These are phyloP conservation scores for Volvox carteri DNA, from an alignment of 163 green algal genomes.

Conservation along the genomic window DNA sequence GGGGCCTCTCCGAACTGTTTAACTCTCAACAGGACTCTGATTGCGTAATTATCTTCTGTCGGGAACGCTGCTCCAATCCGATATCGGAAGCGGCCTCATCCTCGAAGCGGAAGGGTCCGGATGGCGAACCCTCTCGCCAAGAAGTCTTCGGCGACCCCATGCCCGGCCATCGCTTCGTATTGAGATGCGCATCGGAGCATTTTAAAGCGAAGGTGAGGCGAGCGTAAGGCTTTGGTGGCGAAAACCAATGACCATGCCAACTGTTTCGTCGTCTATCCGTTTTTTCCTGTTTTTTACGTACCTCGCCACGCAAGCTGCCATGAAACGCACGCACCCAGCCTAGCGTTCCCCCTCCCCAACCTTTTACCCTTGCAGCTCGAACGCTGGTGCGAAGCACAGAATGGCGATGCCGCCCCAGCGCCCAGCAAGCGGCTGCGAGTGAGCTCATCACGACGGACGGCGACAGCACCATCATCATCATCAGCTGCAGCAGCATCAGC, in stretches of 20 bases:
- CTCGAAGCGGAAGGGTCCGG: background rate
- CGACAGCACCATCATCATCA: background rate
- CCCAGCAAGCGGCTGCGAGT: background rate
- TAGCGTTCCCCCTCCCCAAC: too few relatives aligned
- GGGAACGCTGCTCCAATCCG: background rate
- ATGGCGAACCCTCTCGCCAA: background rate
- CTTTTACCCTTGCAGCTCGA: background rate
- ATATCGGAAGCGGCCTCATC: background rate
- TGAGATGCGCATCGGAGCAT: background rate
- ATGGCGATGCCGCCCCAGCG: background rate
- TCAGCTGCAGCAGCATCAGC: background rate
- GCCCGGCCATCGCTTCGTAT: background rate
- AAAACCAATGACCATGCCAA: too few relatives aligned
- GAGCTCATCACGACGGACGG: background rate
- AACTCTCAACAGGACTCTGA: background rate
- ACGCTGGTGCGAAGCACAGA: background rate
- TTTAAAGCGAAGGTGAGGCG: background rate
- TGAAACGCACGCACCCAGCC: too few relatives aligned
- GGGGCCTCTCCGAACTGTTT: background rate
- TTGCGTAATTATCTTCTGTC: slow-evolving; percentile 1
- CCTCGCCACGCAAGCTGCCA: too few relatives aligned
- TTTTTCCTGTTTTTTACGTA: too few relatives aligned
- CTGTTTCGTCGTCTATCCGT: too few relatives aligned
- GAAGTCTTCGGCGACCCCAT: slow-evolving; percentile 6
- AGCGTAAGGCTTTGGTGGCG: too few relatives aligned